Base-by-base conservation (phyloP, 2,329 filamentous ascomycete species). In the Pseudogymnoascus sp. region DNA sequence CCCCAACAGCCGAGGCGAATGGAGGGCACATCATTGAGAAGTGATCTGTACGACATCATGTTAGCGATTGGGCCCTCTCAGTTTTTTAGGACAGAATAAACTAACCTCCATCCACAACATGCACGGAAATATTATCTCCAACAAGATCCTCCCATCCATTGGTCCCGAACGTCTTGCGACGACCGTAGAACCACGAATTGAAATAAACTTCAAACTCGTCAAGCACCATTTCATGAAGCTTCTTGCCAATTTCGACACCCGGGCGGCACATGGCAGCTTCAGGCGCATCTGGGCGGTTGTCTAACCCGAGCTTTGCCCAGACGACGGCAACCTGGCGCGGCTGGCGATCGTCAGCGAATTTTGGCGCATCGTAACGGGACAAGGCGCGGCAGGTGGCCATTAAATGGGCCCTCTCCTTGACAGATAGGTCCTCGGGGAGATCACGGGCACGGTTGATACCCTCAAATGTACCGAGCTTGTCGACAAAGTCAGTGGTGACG, bases 81-180 rank as follows among this genome's bases (percentile, higher is more conserved):
- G 14, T 47, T 8, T 4, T 47, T 28, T 16, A 25, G 41, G 6
- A 28, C 6, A 12, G 41, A 7, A 47, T 28, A 7, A 28, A 28
- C 41, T 47, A n/a, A 47, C 41, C 41, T 47, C 41, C 41, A 28
- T 47, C 41, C 4, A 47, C 41, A 47, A 47, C 41, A 47, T 47
- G 41, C 41, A 47, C 41, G 22, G 41, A 47, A 47, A 47, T 47
- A 28, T 47, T 20, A 28, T 47, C 41, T 3, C 41, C 41, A 47
- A 47, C 22, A 28, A 47, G 41, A 14, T 47, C 41, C 41, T 47
- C 41, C 41, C 41, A 47, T 47, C 41, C 41, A 47, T 47, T 47
- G 3, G 41, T 47, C 12, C 41, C 22, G 41, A 47, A 47, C 12
- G 41, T 47, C 25, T 47, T 14, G 22, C 41, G 41, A 4, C 41